Conservation (phyloP, 192 early-diverging fungal species). For the Irineochytrium annulatum region DNA sequence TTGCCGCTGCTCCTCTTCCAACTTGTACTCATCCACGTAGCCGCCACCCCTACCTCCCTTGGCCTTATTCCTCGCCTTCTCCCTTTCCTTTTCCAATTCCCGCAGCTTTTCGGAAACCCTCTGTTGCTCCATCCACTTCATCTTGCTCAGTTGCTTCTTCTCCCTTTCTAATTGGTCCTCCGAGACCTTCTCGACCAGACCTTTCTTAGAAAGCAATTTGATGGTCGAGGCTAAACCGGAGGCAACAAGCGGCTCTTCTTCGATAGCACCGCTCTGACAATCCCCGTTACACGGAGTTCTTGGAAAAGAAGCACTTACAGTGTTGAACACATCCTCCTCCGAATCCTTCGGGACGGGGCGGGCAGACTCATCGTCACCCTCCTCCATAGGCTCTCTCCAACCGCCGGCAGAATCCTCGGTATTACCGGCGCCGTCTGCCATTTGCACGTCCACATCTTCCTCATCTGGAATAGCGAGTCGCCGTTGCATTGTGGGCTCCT, state of each 20-base stretch:
- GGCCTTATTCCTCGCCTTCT: slow-evolving; percentile 54
- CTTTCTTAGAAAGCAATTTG: slow-evolving; percentile 75
- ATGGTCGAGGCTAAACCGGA: slow-evolving; percentile 79
- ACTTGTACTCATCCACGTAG: slow-evolving; percentile 50
- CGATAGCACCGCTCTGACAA: slow-evolving; percentile 25
- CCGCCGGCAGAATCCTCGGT: neutral
- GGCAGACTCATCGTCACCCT: slow-evolving; percentile 22
- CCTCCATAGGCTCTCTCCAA: slow-evolving; percentile 8
- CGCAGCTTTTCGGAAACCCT: slow-evolving; percentile 42
- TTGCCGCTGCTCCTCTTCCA: slow-evolving; percentile 33
- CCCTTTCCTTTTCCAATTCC: slow-evolving; percentile 61
- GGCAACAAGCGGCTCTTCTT: slow-evolving; percentile 78
- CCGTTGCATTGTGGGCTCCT: neutral
- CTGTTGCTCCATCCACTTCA: slow-evolving; percentile 72
- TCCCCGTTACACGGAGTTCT: neutral
- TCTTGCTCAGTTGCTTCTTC: slow-evolving; percentile 49
- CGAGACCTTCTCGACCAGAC: slow-evolving; percentile 56
- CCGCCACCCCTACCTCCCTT: slow-evolving; percentile 42
- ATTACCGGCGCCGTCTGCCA: too few species aligned
- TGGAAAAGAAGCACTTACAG: too few species aligned
- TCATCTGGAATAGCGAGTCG: too few species aligned
- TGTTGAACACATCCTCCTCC: too few species aligned
- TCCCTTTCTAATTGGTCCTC: slow-evolving; percentile 69
- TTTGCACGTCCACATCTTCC: too few species aligned
- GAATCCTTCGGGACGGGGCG: too few species aligned